These are phyloP conservation scores for Gracilaria caudata DNA, from an alignment of 23 red algal species.

Conservation along the genomic window DNA sequence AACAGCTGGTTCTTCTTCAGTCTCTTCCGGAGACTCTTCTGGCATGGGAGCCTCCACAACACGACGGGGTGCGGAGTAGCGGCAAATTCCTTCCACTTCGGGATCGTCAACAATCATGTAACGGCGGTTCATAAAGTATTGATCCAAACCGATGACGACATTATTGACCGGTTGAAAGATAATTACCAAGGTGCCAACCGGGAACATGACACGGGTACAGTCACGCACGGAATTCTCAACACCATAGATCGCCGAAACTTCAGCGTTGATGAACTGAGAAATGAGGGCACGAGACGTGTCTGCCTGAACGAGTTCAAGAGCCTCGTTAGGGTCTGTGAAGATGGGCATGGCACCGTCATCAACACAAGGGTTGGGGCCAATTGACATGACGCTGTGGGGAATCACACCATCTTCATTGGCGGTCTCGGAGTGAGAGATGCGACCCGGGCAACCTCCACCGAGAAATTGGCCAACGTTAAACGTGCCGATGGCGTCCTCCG, in stretches of 20 bases:
- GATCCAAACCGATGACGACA: background rate
- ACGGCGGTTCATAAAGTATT: background rate
- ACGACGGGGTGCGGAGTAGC: background rate
- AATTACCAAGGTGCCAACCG: background rate
- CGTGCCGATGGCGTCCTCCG: constrained; percentile 24
- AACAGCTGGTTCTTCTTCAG: background rate
- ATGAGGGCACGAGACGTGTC: background rate
- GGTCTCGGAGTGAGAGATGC: background rate
- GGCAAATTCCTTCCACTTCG: background rate
- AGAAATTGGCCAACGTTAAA: background rate
- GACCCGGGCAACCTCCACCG: background rate
- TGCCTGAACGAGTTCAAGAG: background rate
- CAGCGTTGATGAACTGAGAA: background rate
- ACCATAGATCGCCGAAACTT: background rate
- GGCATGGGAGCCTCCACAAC: background rate
- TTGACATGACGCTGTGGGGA: background rate
- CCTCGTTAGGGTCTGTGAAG: background rate
- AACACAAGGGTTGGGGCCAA: background rate
- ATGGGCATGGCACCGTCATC: background rate
- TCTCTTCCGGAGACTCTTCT: background rate
- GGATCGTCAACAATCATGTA: constrained; percentile 34
- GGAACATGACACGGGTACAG: background rate
- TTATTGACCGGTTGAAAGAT: background rate
- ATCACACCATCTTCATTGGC: background rate
- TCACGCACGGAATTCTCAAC: background rate